These are phyloP conservation scores for Protomyces inouyei DNA, from an alignment of 1,139 yeast species.

Conservation along the genomic window DNA sequence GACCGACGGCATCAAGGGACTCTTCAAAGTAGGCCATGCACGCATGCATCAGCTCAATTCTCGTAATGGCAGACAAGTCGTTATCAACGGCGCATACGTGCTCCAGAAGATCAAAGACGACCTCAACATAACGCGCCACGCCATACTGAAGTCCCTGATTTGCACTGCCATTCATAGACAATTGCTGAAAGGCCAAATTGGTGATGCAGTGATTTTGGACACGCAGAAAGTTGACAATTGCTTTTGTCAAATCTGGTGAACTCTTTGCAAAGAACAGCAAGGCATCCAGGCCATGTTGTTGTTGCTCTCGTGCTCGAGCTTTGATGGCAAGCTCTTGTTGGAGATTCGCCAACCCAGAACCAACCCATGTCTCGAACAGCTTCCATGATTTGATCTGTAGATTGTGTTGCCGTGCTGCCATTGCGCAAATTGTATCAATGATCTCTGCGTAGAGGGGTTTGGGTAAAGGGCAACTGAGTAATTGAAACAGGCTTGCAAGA, in stretches of 20 bases:
- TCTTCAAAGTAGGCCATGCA: neutral
- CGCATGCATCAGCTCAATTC: neutral
- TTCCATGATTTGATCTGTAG: slow-evolving; percentile 2
- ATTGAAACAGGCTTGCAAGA: neutral
- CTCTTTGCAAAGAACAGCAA: neutral
- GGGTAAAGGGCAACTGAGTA: slow-evolving; percentile 10
- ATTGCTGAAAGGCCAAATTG: neutral
- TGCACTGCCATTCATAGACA: neutral
- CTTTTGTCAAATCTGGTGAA: neutral
- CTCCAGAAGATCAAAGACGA: slow-evolving; percentile 3
- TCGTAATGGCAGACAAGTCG: neutral
- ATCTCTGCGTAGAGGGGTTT: neutral
- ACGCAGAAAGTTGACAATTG: neutral
- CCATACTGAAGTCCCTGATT: neutral
- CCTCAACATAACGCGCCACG: neutral
- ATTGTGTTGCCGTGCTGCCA: neutral
- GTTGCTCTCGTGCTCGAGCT: neutral
- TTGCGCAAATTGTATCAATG: neutral
- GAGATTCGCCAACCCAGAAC: neutral
- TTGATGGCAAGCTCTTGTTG: neutral
- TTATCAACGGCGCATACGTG: neutral
- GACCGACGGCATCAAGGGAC: neutral
- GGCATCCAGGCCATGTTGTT: neutral
- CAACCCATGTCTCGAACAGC: slow-evolving; percentile 11
- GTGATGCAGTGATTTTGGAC: neutral